Percentiles rank a stretch among this genome's conserved stretches.
phyloP scores from a whole-genome alignment of 176 grass and related monocot genomes.

The Neostapfia colusana region DNA sequence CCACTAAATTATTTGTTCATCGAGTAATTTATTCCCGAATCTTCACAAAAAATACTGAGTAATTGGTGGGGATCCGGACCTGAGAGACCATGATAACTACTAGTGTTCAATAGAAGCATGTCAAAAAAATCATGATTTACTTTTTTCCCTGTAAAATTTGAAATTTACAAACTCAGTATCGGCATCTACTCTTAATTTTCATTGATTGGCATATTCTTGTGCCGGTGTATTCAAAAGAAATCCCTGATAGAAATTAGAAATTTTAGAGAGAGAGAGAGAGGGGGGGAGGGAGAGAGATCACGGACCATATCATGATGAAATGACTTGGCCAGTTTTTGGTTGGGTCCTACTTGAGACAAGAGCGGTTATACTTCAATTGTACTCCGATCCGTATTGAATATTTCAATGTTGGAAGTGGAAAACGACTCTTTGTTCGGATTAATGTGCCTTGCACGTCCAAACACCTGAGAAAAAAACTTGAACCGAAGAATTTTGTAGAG shows the following conservation, averaged over 20 bases:
- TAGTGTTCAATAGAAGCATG: too few relatives aligned
- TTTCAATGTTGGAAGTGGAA: constrained; percentile 33
- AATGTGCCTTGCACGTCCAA: constrained; percentile 25
- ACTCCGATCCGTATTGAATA: constrained; percentile 1
- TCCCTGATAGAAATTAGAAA: too few relatives aligned
- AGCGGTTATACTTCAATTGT: constrained; percentile 33
- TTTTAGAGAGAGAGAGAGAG: constrained; percentile 17
- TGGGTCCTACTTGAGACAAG: constrained; percentile 41
- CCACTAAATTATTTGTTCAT: background rate
- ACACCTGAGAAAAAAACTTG: constrained; percentile 26
- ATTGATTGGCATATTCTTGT: too few relatives aligned
- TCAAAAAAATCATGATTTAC: too few relatives aligned
- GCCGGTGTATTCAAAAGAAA: too few relatives aligned
- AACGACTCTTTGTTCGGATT: constrained; percentile 38
- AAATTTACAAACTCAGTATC: too few relatives aligned
- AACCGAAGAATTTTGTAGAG: background rate
- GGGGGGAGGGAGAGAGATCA: constrained; percentile 41
- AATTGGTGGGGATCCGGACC: too few relatives aligned
- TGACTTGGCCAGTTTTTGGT: constrained; percentile 59
- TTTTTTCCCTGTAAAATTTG: too few relatives aligned
- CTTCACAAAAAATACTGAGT: background rate
- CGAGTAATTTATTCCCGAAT: background rate
- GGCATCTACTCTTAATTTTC: too few relatives aligned
- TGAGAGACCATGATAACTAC: too few relatives aligned
- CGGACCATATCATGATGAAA: constrained; percentile 69